Evolutionary conservation across 2,329 filamentous ascomycete genomes (phyloP), one percentile per base, ranked within the genome.

Genomic region (Zymoseptoria tritici): DNA sequence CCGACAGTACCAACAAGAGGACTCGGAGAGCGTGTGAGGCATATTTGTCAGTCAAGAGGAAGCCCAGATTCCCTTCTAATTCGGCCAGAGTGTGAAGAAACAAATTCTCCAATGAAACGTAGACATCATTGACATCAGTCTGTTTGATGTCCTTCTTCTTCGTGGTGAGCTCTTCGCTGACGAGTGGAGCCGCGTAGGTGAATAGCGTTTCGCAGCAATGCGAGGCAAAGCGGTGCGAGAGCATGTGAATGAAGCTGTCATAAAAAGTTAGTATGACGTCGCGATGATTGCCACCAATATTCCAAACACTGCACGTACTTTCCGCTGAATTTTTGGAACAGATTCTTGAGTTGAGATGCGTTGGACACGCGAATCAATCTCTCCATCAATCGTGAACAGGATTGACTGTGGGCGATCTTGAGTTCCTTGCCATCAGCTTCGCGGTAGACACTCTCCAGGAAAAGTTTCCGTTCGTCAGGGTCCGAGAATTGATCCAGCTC

Each of bases 131-230:
- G 71, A 75, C 75, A 7, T 79, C 78, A 16, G 73, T 73, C 46
- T 78, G 77, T 31, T 78, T 62, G 21, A 66, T 19, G 7, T 63
- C 57, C 16, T n/a, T 73, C 73, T 67, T 71, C 78, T 52, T 72
- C 82, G 65, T 72, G 5, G 77, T 74, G 16, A 90, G 75, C 74
- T 96, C 92, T 62, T 87, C 80, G 13, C 88, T 88, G 46, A 96
- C 89, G 9, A 88, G 77, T 0, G 89, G 87, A 0, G 92, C 92
- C 1, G 90, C 88, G 64, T 89, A 85, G 54, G 92, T 80, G 74
- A 99, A 97, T 31, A 99, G 81, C 24, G 90, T 90, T 77, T 99
- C 94, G 73, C 92, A 97, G 76, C 93, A 97, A 78, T 99, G 94
- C 62, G 92, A 96, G 4, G 94, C 94, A 70, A 99, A 99, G 19